Conservation (phyloP, 2,329 filamentous ascomycete species). For the Botryotinia globosa region DNA sequence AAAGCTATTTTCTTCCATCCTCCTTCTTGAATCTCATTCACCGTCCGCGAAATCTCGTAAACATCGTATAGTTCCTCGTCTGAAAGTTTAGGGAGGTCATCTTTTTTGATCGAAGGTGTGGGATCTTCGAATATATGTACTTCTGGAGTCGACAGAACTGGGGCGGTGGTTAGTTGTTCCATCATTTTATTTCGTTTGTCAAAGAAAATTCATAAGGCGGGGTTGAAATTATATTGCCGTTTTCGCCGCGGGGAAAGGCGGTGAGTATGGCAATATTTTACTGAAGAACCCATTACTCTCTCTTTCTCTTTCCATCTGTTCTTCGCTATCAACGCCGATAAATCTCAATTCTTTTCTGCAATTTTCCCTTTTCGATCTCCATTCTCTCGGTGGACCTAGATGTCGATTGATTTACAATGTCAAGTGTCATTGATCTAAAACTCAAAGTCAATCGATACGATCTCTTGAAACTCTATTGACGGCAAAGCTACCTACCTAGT, state of each 20-base stretch:
- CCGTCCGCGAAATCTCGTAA: conserved; percentile 83
- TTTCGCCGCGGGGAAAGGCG: background rate
- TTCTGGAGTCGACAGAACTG: conserved; percentile 63
- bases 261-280: background rate
- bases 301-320: background rate
- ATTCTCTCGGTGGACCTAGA: background rate
- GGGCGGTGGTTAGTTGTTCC: conserved; percentile 42
- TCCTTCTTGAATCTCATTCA: conserved; percentile 68
- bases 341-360: background rate
- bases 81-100: conserved; percentile 20
- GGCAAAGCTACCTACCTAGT: too few relatives aligned
- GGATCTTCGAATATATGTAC: conserved; percentile 56
- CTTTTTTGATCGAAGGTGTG: conserved; percentile 30
- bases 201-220: conserved; percentile 21
- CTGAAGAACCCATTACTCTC: background rate
- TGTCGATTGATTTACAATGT: background rate
- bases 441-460: background rate
- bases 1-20: conserved; percentile 76
- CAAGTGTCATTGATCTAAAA: background rate
- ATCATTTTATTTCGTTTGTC: conserved; percentile 16
- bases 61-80: conserved; percentile 71
- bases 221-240: conserved; percentile 11
- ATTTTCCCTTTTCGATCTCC: background rate
- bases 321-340: background rate
- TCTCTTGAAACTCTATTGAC: background rate